Evolutionary conservation across 2,329 filamentous ascomycete species (phyloP).

Genomic region (Aureobasidium subglaciale): DNA sequence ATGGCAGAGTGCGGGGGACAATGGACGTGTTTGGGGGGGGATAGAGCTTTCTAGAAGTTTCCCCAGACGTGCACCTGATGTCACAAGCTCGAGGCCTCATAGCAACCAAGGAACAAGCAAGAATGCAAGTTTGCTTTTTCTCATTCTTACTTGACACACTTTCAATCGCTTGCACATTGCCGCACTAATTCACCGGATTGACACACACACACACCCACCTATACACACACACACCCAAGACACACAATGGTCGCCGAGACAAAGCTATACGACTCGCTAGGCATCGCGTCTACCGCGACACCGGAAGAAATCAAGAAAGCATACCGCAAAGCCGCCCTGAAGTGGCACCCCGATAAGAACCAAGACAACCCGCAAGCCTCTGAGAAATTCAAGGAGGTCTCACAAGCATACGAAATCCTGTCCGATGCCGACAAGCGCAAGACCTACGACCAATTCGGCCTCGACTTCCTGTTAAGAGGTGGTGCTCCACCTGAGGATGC

Average conservation of each 20-base stretch:
- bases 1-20: neutral
- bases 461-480: constrained; percentile 84
- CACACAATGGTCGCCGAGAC: constrained; percentile 82
- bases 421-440: constrained; percentile 96
- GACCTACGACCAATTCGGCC: constrained; percentile 87
- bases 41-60: constrained; percentile 4
- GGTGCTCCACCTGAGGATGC: constrained; percentile 57
- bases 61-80: constrained; percentile 1
- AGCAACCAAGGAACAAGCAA: neutral
- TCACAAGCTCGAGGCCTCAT: neutral
- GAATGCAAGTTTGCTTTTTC: neutral
- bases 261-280: constrained; percentile 85
- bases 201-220: neutral
- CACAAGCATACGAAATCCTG: constrained; percentile 95
- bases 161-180: neutral
- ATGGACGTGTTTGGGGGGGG: neutral
- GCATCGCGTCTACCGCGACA: constrained; percentile 68
- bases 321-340: constrained; percentile 77
- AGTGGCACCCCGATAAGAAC: constrained; percentile 95
- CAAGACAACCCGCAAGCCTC: constrained; percentile 76
- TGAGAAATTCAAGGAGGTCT: constrained; percentile 97
- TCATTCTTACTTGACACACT: neutral
- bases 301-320: constrained; percentile 98
- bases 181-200: neutral
- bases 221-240: constrained; percentile 7